Conservation (phyloP, 1,284 basidiomycete species). For the Ustilago cynodontis region DNA sequence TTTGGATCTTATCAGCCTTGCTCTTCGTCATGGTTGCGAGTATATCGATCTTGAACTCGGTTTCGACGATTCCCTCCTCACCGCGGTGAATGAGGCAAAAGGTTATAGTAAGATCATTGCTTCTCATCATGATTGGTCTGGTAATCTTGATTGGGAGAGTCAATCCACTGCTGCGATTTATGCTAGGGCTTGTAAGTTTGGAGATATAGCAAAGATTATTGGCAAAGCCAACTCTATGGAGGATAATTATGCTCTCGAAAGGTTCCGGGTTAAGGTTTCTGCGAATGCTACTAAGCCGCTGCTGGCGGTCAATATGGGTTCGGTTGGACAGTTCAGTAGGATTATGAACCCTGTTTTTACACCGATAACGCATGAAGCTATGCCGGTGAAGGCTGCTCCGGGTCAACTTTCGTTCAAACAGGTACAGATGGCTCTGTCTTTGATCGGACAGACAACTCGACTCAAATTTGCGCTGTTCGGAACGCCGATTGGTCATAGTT, state of each 20-base stretch:
- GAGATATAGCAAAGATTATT: conserved; percentile 93
- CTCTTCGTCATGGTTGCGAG: conserved; percentile 85
- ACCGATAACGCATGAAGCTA: conserved; percentile 87
- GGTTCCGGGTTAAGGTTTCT: conserved; percentile 77
- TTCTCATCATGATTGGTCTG: conserved; percentile 94
- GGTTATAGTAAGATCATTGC: conserved; percentile 85
- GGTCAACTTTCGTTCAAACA: conserved; percentile 90
- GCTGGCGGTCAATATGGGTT: conserved; percentile 94
- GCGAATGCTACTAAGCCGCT: conserved; percentile 74
- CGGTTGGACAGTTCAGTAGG: conserved; percentile 83
- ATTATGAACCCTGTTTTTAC: conserved; percentile 87
- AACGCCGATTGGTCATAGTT: conserved; percentile 86
- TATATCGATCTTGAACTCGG: conserved; percentile 92
- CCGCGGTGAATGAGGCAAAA: conserved; percentile 77
- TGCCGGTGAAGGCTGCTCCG: conserved; percentile 84
- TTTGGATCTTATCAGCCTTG: conserved; percentile 82
- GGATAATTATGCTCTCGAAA: conserved; percentile 84
- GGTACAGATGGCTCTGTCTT: conserved; percentile 83
- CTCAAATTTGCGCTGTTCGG: conserved; percentile 88
- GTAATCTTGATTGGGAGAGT: conserved; percentile 84
- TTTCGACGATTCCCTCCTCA: conserved; percentile 78
- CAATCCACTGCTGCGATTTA: conserved; percentile 74
- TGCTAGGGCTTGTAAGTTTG: conserved; percentile 68
- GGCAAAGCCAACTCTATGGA: conserved; percentile 81
- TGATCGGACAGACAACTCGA: conserved; percentile 82